phyloP scores from a whole-genome alignment of 106 monocot species.

The Cymbidium sinense region DNA sequence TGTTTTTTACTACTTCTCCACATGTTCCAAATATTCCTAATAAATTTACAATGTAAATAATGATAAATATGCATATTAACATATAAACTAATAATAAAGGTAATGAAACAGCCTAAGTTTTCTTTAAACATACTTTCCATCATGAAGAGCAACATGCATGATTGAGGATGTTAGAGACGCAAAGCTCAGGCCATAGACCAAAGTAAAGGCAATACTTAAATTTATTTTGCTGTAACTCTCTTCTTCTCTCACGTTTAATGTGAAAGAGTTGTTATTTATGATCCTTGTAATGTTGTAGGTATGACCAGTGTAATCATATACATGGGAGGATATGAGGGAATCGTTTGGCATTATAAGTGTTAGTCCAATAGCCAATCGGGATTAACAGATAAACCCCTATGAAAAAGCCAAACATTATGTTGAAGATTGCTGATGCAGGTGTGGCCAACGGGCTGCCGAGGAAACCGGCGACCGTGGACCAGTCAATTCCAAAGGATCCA shows the following conservation, averaged over 20 bases:
- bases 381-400: conserved; percentile 21
- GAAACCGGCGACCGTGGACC: conserved; percentile 29
- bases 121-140: conserved; percentile 44
- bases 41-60: not conserved
- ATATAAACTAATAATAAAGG: too few species aligned
- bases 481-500: conserved; percentile 53
- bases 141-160: conserved; percentile 62
- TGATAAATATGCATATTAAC: too few species aligned
- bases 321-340: conserved; percentile 29
- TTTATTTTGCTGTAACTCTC: conserved; percentile 41
- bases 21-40: conserved; percentile 11
- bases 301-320: conserved; percentile 23
- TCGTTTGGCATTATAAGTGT: conserved; percentile 33
- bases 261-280: conserved; percentile 36
- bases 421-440: conserved; percentile 34
- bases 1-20: conserved; percentile 16
- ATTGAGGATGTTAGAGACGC: conserved; percentile 56
- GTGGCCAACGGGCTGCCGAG: conserved; percentile 31
- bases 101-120: not conserved
- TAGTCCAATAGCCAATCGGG: conserved; percentile 45
- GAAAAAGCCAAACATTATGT: conserved; percentile 33
- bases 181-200: conserved; percentile 54
- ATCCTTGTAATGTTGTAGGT: conserved; percentile 32
- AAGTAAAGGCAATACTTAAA: conserved; percentile 53
- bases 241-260: conserved; percentile 21